Evolutionary conservation across 1,284 basidiomycete genomes (phyloP).

Genomic region (Tilletia indica): DNA sequence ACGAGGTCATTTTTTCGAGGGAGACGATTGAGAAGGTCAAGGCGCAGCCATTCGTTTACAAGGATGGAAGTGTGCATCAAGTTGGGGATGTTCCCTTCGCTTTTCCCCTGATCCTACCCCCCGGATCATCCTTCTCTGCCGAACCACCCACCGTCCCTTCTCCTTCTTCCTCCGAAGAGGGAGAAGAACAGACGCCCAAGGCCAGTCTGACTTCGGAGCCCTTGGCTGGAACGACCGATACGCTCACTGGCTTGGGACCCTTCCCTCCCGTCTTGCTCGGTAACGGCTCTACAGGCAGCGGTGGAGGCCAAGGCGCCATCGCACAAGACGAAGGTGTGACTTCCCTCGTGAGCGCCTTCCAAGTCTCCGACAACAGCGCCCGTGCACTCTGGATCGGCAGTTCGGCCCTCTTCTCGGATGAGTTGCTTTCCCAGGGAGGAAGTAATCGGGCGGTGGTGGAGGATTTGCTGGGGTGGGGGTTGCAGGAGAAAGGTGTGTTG

Average conservation of each 20-base stretch:
- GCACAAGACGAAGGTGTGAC: slow-evolving; percentile 66
- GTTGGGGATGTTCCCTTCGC: slow-evolving; percentile 77
- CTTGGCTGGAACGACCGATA: slow-evolving; percentile 29
- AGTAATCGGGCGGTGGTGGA: slow-evolving; percentile 73
- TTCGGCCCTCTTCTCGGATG: slow-evolving; percentile 56
- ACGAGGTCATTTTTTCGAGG: slow-evolving; percentile 49
- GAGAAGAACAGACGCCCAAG: slow-evolving; percentile 15
- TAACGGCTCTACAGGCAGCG: slow-evolving; percentile 18
- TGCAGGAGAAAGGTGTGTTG: slow-evolving; percentile 80
- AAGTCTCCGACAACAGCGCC: slow-evolving; percentile 70
- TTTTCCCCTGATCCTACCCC: slow-evolving; percentile 76
- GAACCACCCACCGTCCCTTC: slow-evolving; percentile 63
- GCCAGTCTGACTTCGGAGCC: slow-evolving; percentile 28
- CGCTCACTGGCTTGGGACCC: slow-evolving; percentile 31
- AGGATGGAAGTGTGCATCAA: slow-evolving; percentile 68
- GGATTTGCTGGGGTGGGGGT: slow-evolving; percentile 82
- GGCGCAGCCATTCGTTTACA: slow-evolving; percentile 65
- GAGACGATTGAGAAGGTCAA: slow-evolving; percentile 60
- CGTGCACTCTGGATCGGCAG: slow-evolving; percentile 80
- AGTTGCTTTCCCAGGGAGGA: slow-evolving; percentile 58
- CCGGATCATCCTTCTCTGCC: slow-evolving; percentile 61
- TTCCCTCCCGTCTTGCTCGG: slow-evolving; percentile 20
- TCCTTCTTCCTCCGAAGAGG: slow-evolving; percentile 51
- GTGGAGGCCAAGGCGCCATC: slow-evolving; percentile 14
- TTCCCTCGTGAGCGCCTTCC: slow-evolving; percentile 81